Evolutionary conservation across 2,329 filamentous ascomycete genomes (phyloP).

Genomic region (Anthostomella pinea): DNA sequence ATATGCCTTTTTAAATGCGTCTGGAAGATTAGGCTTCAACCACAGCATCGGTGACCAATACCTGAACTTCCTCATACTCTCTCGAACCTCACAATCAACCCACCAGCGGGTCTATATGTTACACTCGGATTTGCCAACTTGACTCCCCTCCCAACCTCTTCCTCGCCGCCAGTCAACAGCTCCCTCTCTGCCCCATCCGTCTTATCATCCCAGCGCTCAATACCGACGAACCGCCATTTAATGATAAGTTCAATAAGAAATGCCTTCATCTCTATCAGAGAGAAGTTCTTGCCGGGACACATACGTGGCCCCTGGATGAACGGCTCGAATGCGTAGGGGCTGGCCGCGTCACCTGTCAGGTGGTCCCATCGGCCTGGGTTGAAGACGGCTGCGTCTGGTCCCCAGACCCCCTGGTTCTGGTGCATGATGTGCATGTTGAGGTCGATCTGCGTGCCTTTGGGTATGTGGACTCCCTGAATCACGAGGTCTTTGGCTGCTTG

Average conservation of each 20-base stretch:
- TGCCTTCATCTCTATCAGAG: slow-evolving; percentile 24
- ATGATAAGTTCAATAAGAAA: slow-evolving; percentile 24
- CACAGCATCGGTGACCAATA: too few species aligned
- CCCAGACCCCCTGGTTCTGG: slow-evolving; percentile 21
- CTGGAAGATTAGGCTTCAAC: too few species aligned
- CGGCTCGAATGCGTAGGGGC: slow-evolving; percentile 32
- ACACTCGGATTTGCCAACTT: slow-evolving; percentile 22
- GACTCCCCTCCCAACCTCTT: slow-evolving; percentile 18
- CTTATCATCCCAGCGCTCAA: slow-evolving; percentile 13
- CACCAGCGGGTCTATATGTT: slow-evolving; percentile 20
- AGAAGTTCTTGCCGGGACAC: slow-evolving; percentile 26
- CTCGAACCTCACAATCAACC: slow-evolving; percentile 21
- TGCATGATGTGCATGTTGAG: slow-evolving; percentile 18
- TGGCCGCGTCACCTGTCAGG: slow-evolving; percentile 11
- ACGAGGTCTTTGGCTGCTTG: slow-evolving; percentile 17
- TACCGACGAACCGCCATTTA: slow-evolving; percentile 19
- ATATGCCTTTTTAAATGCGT: too few species aligned
- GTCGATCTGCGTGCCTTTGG: slow-evolving; percentile 24
- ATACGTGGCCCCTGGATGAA: slow-evolving; percentile 28
- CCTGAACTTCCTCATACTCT: slow-evolving; percentile 4
- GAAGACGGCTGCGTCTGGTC: slow-evolving; percentile 18
- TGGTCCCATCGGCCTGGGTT: slow-evolving; percentile 24
- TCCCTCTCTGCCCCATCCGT: slow-evolving; percentile 4
- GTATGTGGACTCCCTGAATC: slow-evolving; percentile 24
- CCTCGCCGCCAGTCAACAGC: slow-evolving; percentile 17